Evolutionary conservation across 208 protist genomes (phyloP).

Genomic region (Trypanosoma caninum): DNA sequence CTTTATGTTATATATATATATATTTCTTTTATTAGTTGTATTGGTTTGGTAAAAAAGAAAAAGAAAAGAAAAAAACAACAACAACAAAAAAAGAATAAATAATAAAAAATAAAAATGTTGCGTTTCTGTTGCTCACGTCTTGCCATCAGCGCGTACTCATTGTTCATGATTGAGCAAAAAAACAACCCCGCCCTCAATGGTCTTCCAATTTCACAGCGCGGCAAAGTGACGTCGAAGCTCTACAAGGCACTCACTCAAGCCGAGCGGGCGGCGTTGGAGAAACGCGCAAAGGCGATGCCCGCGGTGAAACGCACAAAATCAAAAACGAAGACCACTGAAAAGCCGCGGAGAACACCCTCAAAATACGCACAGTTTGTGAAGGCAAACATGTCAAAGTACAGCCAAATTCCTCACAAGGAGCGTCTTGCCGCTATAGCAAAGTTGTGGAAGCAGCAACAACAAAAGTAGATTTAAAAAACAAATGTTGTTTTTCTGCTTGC

Average conservation of each 20-base stretch:
- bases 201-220: slow-evolving; percentile 63
- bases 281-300: slow-evolving; percentile 55
- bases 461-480: slow-evolving; percentile 9
- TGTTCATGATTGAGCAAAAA: slow-evolving; percentile 89
- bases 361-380: slow-evolving; percentile 79
- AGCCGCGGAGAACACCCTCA: slow-evolving; percentile 26
- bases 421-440: slow-evolving; percentile 84
- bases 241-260: slow-evolving; percentile 61
- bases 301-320: slow-evolving; percentile 24
- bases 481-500: background rate
- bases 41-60: background rate
- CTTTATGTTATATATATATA: no score
- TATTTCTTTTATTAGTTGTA: background rate
- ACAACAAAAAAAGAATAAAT: no score
- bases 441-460: slow-evolving; percentile 78
- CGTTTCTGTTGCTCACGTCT: slow-evolving; percentile 57
- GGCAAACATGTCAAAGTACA: slow-evolving; percentile 69
- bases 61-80: no score
- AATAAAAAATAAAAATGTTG: slow-evolving; percentile 37
- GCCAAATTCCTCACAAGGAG: slow-evolving; percentile 65
- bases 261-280: slow-evolving; percentile 53
- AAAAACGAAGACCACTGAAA: slow-evolving; percentile 22
- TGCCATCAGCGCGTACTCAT: slow-evolving; percentile 66
- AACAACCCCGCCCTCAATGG: slow-evolving; percentile 77
- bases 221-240: slow-evolving; percentile 71